phyloP scores from a whole-genome alignment of 1,284 basidiomycete species.

The Cutaneotrichosporon mucoides region DNA sequence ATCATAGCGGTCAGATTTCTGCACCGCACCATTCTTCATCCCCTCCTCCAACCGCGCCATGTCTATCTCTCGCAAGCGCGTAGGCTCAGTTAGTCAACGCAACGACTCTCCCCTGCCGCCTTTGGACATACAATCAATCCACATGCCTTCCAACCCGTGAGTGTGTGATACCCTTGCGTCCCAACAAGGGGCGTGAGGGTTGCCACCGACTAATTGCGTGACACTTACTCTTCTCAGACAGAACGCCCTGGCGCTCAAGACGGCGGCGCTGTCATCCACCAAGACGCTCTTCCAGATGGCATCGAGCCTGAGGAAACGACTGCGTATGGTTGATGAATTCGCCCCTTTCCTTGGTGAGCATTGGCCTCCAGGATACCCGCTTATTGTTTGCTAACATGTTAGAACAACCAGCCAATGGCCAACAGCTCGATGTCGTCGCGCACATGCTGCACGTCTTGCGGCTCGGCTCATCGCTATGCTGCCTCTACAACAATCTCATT shows the following conservation, averaged over 20 bases:
- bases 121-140: constrained; percentile 45
- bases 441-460: constrained; percentile 93
- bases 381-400: background rate
- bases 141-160: constrained; percentile 47
- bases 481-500: constrained; percentile 87
- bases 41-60: constrained; percentile 11
- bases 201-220: too few relatives aligned
- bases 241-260: constrained; percentile 48
- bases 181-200: too few relatives aligned
- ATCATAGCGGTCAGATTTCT: constrained; percentile 1
- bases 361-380: background rate
- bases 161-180: constrained; percentile 14
- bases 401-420: constrained; percentile 42
- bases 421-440: constrained; percentile 60
- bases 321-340: constrained; percentile 45
- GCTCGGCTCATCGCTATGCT: constrained; percentile 88
- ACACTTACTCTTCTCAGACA: constrained; percentile 23
- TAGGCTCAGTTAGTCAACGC: constrained; percentile 46
- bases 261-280: constrained; percentile 45
- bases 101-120: constrained; percentile 35
- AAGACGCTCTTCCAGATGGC: constrained; percentile 47
- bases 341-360: constrained; percentile 43
- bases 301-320: constrained; percentile 37
- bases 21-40: background rate
- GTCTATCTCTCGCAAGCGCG: constrained; percentile 41